Conservation (phyloP, 768 basidiomycete genomes). For the Trametes cingulata region DNA sequence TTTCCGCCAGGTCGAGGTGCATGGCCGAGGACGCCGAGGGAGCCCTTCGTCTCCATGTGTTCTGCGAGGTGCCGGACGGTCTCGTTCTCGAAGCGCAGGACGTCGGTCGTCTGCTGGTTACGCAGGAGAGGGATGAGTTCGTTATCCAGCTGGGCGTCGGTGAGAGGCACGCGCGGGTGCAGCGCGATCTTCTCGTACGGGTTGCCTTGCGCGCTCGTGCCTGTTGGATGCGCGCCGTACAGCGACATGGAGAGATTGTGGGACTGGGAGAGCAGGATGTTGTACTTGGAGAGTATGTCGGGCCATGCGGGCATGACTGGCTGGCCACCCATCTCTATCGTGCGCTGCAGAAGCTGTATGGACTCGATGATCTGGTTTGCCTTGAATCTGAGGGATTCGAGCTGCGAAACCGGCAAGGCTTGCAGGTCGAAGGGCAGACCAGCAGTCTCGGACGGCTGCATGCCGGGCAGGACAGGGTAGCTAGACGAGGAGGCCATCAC, state of each 20-base stretch:
- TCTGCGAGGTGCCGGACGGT: slow-evolving; percentile 70
- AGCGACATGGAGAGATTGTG: slow-evolving; percentile 73
- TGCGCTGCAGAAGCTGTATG: slow-evolving; percentile 62
- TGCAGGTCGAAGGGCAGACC: slow-evolving; percentile 32
- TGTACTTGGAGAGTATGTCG: slow-evolving; percentile 85
- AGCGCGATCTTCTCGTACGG: slow-evolving; percentile 66
- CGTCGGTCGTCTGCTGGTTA: slow-evolving; percentile 79
- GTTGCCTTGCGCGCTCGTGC: slow-evolving; percentile 36
- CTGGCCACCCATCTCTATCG: slow-evolving; percentile 58
- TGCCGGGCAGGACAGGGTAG: slow-evolving; percentile 1
- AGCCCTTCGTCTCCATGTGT: slow-evolving; percentile 47
- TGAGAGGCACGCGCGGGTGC: slow-evolving; percentile 49
- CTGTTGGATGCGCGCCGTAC: slow-evolving; percentile 33
- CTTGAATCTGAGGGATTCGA: slow-evolving; percentile 78
- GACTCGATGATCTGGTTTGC: slow-evolving; percentile 80
- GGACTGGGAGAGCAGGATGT: slow-evolving; percentile 78
- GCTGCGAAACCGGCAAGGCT: slow-evolving; percentile 61
- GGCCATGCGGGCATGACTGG: slow-evolving; percentile 80
- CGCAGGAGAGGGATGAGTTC: slow-evolving; percentile 74
- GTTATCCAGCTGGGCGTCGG: slow-evolving; percentile 70
- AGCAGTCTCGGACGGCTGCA: slow-evolving; percentile 2
- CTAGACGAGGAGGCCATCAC: neutral
- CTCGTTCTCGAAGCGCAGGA: slow-evolving; percentile 68
- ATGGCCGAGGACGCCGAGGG: slow-evolving; percentile 37
- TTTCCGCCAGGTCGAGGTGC: slow-evolving; percentile 23